Conservation (phyloP, 225 moss, liverwort and hornwort genomes). For the Straminergon stramineum region DNA sequence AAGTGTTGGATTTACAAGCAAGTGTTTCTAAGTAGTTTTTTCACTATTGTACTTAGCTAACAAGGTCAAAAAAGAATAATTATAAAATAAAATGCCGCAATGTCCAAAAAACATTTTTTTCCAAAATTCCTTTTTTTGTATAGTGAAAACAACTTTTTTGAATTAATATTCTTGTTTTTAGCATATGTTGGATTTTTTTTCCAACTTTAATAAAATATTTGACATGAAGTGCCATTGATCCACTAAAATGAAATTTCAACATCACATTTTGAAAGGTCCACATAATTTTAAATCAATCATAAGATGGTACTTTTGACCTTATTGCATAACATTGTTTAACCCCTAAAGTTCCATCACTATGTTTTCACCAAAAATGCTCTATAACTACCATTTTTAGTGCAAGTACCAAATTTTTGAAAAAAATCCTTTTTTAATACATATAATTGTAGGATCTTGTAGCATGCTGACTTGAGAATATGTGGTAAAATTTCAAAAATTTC, state of each 20-base stretch:
- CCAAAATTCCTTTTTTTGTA: background rate
- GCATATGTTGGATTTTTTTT: background rate
- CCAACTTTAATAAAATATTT: background rate
- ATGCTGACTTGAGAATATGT: too few species aligned
- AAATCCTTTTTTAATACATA: too few species aligned
- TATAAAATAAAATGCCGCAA: fast-evolving
- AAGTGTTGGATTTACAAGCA: background rate
- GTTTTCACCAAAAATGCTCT: too few species aligned
- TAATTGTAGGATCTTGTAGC: too few species aligned
- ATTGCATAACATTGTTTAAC: background rate
- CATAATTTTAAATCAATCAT: background rate
- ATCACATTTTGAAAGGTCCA: background rate
- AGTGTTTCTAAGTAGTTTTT: background rate
- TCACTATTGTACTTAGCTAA: background rate
- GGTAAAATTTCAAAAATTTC: too few species aligned
- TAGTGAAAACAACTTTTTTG: background rate
- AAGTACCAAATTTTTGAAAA: too few species aligned
- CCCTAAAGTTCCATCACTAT: too few species aligned
- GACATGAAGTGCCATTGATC: too few species aligned
- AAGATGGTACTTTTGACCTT: background rate
- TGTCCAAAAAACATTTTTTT: background rate
- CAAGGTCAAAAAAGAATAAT: too few species aligned
- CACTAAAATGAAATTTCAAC: fast-evolving
- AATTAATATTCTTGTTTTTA: background rate
- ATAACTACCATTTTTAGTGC: too few species aligned